phyloP scores from a whole-genome alignment of 23 red algal genomes.

The Cyanidioschyzon merolae region DNA sequence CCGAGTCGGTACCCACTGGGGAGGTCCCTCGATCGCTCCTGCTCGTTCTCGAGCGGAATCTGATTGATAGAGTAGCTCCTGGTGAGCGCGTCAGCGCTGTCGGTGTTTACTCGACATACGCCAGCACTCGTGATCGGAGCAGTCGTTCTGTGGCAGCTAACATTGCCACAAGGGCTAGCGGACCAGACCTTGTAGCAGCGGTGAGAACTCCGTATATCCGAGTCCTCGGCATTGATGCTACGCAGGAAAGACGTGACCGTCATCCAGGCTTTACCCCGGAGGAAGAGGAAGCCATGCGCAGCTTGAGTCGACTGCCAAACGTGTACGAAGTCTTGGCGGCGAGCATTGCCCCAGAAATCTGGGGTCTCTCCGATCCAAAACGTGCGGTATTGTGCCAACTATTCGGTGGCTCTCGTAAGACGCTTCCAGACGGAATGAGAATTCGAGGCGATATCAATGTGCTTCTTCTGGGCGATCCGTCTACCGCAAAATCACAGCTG shows the following conservation, averaged over 20 bases:
- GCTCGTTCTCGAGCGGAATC: constrained; percentile 53
- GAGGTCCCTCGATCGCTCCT: constrained; percentile 85
- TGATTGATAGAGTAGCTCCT: constrained; percentile 57
- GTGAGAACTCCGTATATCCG: constrained; percentile 70
- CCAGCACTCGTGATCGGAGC: constrained; percentile 14
- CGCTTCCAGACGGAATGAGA: constrained; percentile 78
- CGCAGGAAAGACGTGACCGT: constrained; percentile 45
- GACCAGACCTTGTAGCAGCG: constrained; percentile 22
- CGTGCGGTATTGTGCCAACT: constrained; percentile 70
- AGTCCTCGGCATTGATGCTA: constrained; percentile 64
- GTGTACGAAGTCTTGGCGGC: constrained; percentile 61
- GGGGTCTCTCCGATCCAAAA: constrained; percentile 81
- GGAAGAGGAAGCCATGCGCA: constrained; percentile 90
- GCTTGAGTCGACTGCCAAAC: constrained; percentile 39
- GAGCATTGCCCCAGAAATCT: constrained; percentile 94
- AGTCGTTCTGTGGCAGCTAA: constrained; percentile 24
- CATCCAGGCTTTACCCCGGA: constrained; percentile 51
- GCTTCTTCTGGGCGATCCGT: constrained; percentile 94
- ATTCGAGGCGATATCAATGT: constrained; percentile 86
- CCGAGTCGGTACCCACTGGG: constrained; percentile 90
- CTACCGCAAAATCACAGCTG: constrained; percentile 90
- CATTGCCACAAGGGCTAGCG: background rate
- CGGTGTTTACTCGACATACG: constrained; percentile 53
- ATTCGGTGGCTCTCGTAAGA: constrained; percentile 60
- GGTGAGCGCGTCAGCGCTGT: constrained; percentile 67